Evolutionary conservation across 2,329 filamentous ascomycete species (phyloP).

Genomic region (Neofusicoccum umdonicola): DNA sequence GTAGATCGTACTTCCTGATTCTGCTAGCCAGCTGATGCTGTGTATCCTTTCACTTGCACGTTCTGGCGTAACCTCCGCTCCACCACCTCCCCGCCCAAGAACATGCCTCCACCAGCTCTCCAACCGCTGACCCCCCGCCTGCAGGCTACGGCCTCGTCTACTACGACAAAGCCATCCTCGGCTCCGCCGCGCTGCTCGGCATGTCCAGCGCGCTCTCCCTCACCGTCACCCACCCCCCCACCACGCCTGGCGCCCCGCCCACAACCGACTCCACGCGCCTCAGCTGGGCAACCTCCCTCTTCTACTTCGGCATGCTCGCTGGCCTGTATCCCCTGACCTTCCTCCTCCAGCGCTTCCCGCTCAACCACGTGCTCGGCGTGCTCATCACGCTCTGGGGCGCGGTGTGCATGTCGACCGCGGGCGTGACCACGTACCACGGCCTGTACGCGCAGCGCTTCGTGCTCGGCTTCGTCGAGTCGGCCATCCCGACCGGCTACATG

Average conservation of each 20-base stretch:
- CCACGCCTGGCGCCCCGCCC: conserved; percentile 34
- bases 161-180: conserved; percentile 74
- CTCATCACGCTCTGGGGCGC: conserved; percentile 65
- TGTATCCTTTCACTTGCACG: background rate
- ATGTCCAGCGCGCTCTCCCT: conserved; percentile 70
- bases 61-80: no score
- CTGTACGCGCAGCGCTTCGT: conserved; percentile 58
- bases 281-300: conserved; percentile 74
- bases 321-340: conserved; percentile 74
- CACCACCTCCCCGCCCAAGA: background rate
- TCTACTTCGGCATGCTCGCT: conserved; percentile 77
- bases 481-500: conserved; percentile 58
- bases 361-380: conserved; percentile 61
- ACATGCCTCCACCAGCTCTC: background rate
- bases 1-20: conserved; percentile 13
- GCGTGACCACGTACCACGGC: conserved; percentile 60
- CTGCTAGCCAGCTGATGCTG: background rate
- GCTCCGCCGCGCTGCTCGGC: conserved; percentile 70
- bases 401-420: conserved; percentile 66
- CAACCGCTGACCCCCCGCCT: conserved; percentile 27
- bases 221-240: conserved; percentile 51
- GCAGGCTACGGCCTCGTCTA: conserved; percentile 66
- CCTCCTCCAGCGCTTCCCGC: conserved; percentile 64
- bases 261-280: conserved; percentile 65
- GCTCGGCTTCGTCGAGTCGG: conserved; percentile 55